These are phyloP conservation scores for Yamadazyma kitorensis DNA, from an alignment of 805 yeast species.

Conservation along the genomic window DNA sequence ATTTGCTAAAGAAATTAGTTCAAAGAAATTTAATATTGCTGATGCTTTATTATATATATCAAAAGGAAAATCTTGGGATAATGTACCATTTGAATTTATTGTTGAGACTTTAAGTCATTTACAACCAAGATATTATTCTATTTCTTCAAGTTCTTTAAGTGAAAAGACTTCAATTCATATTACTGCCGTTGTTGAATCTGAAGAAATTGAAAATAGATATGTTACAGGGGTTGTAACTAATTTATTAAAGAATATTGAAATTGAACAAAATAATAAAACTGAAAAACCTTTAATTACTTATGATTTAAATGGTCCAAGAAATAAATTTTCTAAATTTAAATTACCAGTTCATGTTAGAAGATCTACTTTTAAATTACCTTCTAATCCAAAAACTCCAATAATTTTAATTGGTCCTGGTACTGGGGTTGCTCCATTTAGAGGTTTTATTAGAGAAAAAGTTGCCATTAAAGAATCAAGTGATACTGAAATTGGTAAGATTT, in stretches of 20 bases:
- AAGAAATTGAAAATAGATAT: constrained; percentile 24
- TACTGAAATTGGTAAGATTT: constrained; percentile 57
- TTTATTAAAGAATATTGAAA: constrained; percentile 69
- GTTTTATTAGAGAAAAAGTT: constrained; percentile 87
- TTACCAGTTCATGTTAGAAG: constrained; percentile 92
- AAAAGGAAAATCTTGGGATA: constrained; percentile 62
- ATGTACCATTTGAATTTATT: constrained; percentile 80
- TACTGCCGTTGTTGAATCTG: constrained; percentile 90
- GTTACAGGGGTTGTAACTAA: constrained; percentile 90
- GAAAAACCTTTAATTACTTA: constrained; percentile 53
- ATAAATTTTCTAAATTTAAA: constrained; percentile 48
- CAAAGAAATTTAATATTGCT: constrained; percentile 65
- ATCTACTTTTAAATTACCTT: constrained; percentile 90
- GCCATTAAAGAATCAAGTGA: constrained; percentile 35
- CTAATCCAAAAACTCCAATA: constrained; percentile 77
- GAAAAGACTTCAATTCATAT: constrained; percentile 75
- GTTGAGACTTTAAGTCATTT: constrained; percentile 77
- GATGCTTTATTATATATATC: constrained; percentile 68
- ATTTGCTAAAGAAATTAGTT: constrained; percentile 65
- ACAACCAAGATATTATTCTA: constrained; percentile 95
- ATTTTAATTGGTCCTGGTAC: constrained; percentile 98
- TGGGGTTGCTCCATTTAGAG: constrained; percentile 98
- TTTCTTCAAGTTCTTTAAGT: constrained; percentile 80
- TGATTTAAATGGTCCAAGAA: constrained; percentile 83
- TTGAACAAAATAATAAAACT: constrained; percentile 49